Base-by-base conservation (phyloP, 106 monocot genomes). In the Allium fistulosum region DNA sequence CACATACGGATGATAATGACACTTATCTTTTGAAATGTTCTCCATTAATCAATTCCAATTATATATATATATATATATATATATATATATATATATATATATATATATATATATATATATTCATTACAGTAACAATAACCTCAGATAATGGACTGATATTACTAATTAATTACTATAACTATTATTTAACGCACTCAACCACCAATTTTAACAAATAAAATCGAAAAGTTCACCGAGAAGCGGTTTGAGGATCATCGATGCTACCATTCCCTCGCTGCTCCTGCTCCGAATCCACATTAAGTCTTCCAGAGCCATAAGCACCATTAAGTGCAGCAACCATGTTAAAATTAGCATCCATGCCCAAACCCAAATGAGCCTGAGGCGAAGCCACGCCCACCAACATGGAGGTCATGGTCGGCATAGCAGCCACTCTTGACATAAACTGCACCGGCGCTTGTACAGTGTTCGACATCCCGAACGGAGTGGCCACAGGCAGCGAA, bases 381-480 rank as follows among this genome's bases (percentile, higher is more conserved):
- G 79, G 74, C 2, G 76, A 79, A 26, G 75, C 18, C 58, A 18
- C 52, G 0, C 74, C 80, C 7, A 74, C 80, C 17, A 83, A 58
- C 48, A 84, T 59, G 55, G 80, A 87, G 0, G 22, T 22, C 22
- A 22, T 22, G 22, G 22, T 0, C 22, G 22, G 22, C 22, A 22
- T 22, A 22, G 22, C 22, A 22, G 22, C 22, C n/a, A 90, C 71
- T 62, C 94, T 74, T 7, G 90, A 78, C 94, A 94, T 94, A 82
- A 94, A 94, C 50, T 90, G 94, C 1, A 94, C 74, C 14, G 94
- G 90, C 12, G 94, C 87, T 51, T 85, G 90, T 7, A 91, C 76
- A 9, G 90, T 1, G 52, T 9, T 82, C 22, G 46, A 71, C 48
- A 77, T 16, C 26, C 88, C 78, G 71, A 82, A 92, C 68, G 78